Base-by-base conservation (phyloP, 768 basidiomycete species). In the Auricularia cornea region DNA sequence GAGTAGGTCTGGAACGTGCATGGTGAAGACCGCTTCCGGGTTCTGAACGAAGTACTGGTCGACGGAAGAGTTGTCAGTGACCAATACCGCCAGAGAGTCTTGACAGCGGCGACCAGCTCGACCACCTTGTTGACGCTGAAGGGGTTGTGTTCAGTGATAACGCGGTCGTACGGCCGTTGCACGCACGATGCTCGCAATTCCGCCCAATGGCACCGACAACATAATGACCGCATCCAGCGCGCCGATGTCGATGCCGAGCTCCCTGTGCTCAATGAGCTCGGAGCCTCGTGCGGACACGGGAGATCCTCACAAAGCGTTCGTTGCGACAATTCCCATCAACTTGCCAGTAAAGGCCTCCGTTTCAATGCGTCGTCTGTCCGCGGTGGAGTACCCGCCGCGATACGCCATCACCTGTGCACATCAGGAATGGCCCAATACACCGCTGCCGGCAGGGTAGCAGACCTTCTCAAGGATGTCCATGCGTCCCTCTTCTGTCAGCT, bases 161-260 rank as follows among this genome's bases (percentile, higher is more conserved):
- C 23, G 18, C 40, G 63, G 18, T 20, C 38, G 12, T n/a, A n/a
- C n/a, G n/a, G n/a, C n/a, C n/a, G n/a, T n/a, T n/a, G n/a, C n/a
- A n/a, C n/a, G n/a, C 63, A 93, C 92, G 63, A 93, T 89, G 67
- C 90, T 94, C 0, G 93, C 88, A 38, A 94, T 75, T 48, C 32
- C 60, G 3, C 82, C 84, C 61, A 83, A 79, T 0, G 93, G 93
- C 71, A 95, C 93, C 1, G 91, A 91, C 31, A 94, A 82, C 83
- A 93, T 90, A 62, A 96, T 84, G 48, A 95, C 93, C 6, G 89
- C 90, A 70, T 95, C 94, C 60, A 94, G 73, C n/a, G 81, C 83
- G 18, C 91, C 92, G 38, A 94, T 94, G 68, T 94, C 92, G n/a
- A 94, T 88, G 16, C 92, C 92, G 6, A 95, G 83, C 72, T 96